phyloP scores from a whole-genome alignment of 1,139 yeast species.

The Hyphopichia burtonii region DNA sequence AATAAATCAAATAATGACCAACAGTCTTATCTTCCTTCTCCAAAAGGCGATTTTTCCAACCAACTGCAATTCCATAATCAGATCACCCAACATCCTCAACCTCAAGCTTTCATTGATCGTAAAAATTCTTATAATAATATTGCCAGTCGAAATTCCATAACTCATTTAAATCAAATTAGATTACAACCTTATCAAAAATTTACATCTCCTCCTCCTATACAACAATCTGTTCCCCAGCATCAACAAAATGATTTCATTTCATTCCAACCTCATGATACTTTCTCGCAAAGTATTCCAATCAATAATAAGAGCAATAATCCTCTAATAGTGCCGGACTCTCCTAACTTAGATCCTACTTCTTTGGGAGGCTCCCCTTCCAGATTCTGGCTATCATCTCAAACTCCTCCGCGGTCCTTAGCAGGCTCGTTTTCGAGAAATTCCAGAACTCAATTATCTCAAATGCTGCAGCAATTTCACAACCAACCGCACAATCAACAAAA shows the following conservation, averaged over 20 bases:
- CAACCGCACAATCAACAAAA: constrained; percentile 9
- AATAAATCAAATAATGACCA: constrained; percentile 1
- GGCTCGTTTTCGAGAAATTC: constrained; percentile 19
- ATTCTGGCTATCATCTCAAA: constrained; percentile 51
- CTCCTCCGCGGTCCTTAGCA: constrained; percentile 46
- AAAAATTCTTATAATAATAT: constrained; percentile 24
- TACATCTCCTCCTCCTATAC: constrained; percentile 25
- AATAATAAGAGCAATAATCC: constrained; percentile 8
- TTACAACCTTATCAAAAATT: constrained; percentile 38
- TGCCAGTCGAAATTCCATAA: constrained; percentile 30
- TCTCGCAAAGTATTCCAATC: constrained; percentile 29
- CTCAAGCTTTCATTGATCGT: constrained; percentile 15
- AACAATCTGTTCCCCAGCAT: constrained; percentile 2
- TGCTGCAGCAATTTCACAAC: constrained; percentile 11
- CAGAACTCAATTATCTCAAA: constrained; percentile 16
- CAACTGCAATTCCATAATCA: constrained; percentile 4
- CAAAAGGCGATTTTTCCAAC: constrained; percentile 1
- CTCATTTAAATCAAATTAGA: constrained; percentile 31
- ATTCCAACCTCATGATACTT: constrained; percentile 13
- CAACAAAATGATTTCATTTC: constrained; percentile 5
- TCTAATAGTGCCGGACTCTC: constrained; percentile 46
- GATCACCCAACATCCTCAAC: constrained; percentile 5
- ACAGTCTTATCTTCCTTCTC: constrained; percentile 4
- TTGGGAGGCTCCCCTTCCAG: constrained; percentile 56
- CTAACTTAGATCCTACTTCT: constrained; percentile 51